Evolutionary conservation across 768 basidiomycete species (phyloP).

Genomic region (Hemileccinum impolitum): DNA sequence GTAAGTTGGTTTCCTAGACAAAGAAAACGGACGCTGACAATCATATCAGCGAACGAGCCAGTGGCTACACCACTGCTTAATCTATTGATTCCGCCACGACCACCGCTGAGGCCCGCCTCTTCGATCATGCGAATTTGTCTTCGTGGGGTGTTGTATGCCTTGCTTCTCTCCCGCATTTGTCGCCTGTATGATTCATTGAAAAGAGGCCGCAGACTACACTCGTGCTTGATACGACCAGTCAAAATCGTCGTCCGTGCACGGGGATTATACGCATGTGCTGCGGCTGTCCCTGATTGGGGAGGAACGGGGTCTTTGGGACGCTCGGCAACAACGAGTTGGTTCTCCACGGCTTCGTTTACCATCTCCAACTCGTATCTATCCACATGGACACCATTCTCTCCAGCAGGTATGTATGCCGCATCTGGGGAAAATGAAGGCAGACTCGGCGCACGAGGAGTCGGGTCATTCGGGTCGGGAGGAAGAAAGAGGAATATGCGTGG

Average conservation of each 20-base stretch:
- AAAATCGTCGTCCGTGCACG: slow-evolving; percentile 75
- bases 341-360: slow-evolving; percentile 80
- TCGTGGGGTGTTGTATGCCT: slow-evolving; percentile 61
- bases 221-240: slow-evolving; percentile 78
- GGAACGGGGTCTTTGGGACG: slow-evolving; percentile 61
- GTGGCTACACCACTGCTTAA: slow-evolving; percentile 72
- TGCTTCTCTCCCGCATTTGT: slow-evolving; percentile 67
- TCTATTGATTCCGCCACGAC: slow-evolving; percentile 71
- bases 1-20: slow-evolving; percentile 2
- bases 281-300: slow-evolving; percentile 35
- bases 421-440: slow-evolving; percentile 27
- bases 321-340: slow-evolving; percentile 83
- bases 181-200: slow-evolving; percentile 66
- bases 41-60: slow-evolving; percentile 58
- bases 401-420: slow-evolving; percentile 29
- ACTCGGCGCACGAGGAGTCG: slow-evolving; percentile 25
- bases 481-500: slow-evolving; percentile 66
- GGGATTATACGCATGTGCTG: slow-evolving; percentile 43
- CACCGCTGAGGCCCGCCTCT: slow-evolving; percentile 63
- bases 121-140: slow-evolving; percentile 74
- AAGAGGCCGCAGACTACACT: slow-evolving; percentile 68
- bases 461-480: slow-evolving; percentile 52
- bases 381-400: slow-evolving; percentile 30
- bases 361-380: slow-evolving; percentile 87
- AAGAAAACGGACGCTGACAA: slow-evolving; percentile 45